Base-by-base conservation (phyloP, 768 basidiomycete species). In the Mrakia gelida region DNA sequence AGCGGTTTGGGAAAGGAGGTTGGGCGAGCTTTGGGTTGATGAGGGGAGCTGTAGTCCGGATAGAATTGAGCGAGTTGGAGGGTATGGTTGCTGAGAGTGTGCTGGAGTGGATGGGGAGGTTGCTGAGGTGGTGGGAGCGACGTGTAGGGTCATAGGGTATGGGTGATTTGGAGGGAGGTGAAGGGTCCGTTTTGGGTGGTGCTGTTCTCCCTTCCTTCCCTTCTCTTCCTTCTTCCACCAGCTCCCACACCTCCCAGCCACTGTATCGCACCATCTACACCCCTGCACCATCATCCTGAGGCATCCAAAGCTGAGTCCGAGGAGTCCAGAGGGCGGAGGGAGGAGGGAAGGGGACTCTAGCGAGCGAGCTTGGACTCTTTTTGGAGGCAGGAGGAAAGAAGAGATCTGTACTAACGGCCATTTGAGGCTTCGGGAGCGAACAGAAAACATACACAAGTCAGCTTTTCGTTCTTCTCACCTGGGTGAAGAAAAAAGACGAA, bases 131-230 rank as follows among this genome's bases (percentile, higher is more conserved):
- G 10, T 41, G 21, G 34, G 67, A 11, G 10, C 11, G 67, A n/a
- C 41, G 67, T 65, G 63, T 65, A 65, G 67, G 67, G 41, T 70
- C 67, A 70, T 70, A 70, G 21, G 67, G 67, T 70, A 70, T 70
- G 67, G 67, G 67, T 43, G 67, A 70, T 45, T 70, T 38, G 9
- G 67, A 18, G 11, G 38, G 67, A 13, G 26, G 67, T 26, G 67
- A 26, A 26, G 34, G 34, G 63, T 67, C 23, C 67, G 38, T 4
- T 41, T 21, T 52, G 15, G 49, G 67, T 70, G 13, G 67, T 23
- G 34, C 67, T 70, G 67, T 59, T 59, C 38, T 18, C 26, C 38
- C 38, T 41, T 70, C 41, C 38, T 70, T n/a, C 67, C 67, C 49
- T 52, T 38, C 23, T 23, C 41, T 41, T 43, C 38, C 34, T 41